Conservation (phyloP, 2,329 filamentous ascomycete species). For the Aureobasidium sp. region DNA sequence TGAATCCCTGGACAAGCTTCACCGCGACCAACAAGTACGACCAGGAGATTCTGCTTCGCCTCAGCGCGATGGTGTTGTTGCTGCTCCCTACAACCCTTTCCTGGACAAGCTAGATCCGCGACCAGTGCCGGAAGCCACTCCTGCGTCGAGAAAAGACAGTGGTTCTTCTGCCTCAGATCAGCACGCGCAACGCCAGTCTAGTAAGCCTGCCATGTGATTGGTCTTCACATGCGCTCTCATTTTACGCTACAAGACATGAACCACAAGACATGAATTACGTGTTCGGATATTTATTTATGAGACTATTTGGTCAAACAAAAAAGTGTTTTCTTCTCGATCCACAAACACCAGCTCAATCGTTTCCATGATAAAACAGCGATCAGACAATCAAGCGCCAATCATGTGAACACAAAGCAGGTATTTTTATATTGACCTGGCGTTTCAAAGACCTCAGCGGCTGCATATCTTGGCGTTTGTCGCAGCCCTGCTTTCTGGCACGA, state of each 20-base stretch:
- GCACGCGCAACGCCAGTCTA: background rate
- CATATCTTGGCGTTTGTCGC: slow-evolving; percentile 13
- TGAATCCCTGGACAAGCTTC: slow-evolving; percentile 72
- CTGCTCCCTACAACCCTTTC: slow-evolving; percentile 53
- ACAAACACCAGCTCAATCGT: background rate
- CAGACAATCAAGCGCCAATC: background rate
- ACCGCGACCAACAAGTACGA: slow-evolving; percentile 64
- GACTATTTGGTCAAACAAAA: background rate
- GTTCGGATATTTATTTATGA: slow-evolving; percentile 4
- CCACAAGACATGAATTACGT: slow-evolving; percentile 10
- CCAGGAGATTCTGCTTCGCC: slow-evolving; percentile 36
- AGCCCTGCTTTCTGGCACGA: slow-evolving; percentile 6
- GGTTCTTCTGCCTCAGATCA: slow-evolving; percentile 13
- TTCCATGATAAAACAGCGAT: background rate
- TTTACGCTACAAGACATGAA: background rate
- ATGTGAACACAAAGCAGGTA: slow-evolving; percentile 1
- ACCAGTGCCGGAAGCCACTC: slow-evolving; percentile 2
- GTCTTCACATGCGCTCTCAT: background rate
- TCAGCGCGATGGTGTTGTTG: slow-evolving; percentile 43
- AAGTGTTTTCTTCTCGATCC: background rate
- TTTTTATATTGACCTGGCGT: slow-evolving; percentile 10
- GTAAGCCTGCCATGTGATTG: background rate
- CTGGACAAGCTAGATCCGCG: slow-evolving; percentile 40
- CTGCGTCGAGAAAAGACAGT: slow-evolving; percentile 16
- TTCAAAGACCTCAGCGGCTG: slow-evolving; percentile 1